phyloP scores from a whole-genome alignment of 2,329 filamentous ascomycete species.

The Colletotrichum paranaense region DNA sequence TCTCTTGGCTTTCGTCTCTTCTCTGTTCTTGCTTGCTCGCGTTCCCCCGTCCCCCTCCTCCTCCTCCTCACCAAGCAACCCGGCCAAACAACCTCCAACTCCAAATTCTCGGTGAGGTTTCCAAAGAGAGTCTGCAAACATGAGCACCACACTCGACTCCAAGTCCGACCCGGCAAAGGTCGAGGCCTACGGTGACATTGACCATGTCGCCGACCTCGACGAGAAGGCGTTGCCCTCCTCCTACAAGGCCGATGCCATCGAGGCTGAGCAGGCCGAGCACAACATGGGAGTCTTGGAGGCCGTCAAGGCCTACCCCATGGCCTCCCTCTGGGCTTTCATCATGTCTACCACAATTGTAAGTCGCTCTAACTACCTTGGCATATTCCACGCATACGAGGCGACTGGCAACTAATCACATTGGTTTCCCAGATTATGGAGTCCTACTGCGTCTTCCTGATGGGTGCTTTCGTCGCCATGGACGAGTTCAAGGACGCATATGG shows the following conservation, averaged over 20 bases:
- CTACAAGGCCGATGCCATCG: slow-evolving; percentile 64
- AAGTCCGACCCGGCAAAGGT: slow-evolving; percentile 30
- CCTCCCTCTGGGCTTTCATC: slow-evolving; percentile 51
- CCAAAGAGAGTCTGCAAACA: not conserved
- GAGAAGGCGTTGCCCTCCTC: slow-evolving; percentile 52
- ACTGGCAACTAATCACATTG: slow-evolving; percentile 36
- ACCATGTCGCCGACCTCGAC: slow-evolving; percentile 38
- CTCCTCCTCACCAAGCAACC: not conserved
- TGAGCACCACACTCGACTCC: slow-evolving; percentile 20
- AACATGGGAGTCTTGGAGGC: slow-evolving; percentile 49
- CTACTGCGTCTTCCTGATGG: slow-evolving; percentile 71
- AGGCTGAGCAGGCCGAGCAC: slow-evolving; percentile 60
- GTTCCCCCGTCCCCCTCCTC: not conserved
- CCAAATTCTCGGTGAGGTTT: not conserved
- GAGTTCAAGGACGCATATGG: slow-evolving; percentile 60
- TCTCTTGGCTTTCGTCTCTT: not conserved
- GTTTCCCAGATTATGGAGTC: slow-evolving; percentile 70
- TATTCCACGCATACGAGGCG: no score
- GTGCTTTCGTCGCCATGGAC: slow-evolving; percentile 65
- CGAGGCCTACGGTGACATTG: slow-evolving; percentile 18
- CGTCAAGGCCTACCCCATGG: slow-evolving; percentile 48
- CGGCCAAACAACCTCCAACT: not conserved
- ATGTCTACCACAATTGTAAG: slow-evolving; percentile 56
- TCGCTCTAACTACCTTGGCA: not conserved
- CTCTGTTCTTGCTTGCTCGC: not conserved